Evolutionary conservation across 1,284 basidiomycete genomes (phyloP).

Genomic region (Volvariella surrecta): DNA sequence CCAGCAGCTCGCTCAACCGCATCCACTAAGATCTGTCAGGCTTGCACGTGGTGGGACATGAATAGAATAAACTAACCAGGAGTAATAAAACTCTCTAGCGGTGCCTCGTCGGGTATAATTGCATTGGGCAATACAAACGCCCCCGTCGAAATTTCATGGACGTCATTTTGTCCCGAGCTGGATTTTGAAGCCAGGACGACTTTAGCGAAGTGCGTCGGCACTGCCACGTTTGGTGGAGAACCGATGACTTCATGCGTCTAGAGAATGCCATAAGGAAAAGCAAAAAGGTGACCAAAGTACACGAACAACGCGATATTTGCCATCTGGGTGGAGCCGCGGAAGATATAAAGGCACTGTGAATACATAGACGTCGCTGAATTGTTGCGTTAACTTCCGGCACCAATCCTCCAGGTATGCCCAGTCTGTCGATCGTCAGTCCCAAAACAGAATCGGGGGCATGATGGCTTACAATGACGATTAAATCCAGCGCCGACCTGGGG

Average conservation of each 20-base stretch:
- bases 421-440: constrained; percentile 38
- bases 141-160: constrained; percentile 74
- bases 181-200: constrained; percentile 81
- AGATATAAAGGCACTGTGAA: constrained; percentile 98
- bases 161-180: constrained; percentile 60
- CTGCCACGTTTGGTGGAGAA: constrained; percentile 79
- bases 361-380: constrained; percentile 91
- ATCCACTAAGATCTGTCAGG: constrained; percentile 49
- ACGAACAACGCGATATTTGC: constrained; percentile 91
- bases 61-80: constrained; percentile 46
- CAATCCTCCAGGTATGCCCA: constrained; percentile 98
- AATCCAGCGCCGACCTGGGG: constrained; percentile 98
- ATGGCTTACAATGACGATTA: constrained; percentile 85
- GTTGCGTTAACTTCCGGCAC: constrained; percentile 80
- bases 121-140: constrained; percentile 95
- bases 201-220: constrained; percentile 98
- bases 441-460: not conserved
- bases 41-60: not conserved
- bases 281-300: constrained; percentile 4
- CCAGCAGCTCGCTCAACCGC: constrained; percentile 90
- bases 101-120: constrained; percentile 77
- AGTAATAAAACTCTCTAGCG: constrained; percentile 72
- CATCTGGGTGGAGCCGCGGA: constrained; percentile 76
- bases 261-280: constrained; percentile 2
- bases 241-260: constrained; percentile 94